Percentiles rank a stretch among this genome's conserved stretches.
Evolutionary conservation across 202 grass and related monocot genomes (phyloP).

Genomic region (Bolboschoenoplectus hybrid): DNA sequence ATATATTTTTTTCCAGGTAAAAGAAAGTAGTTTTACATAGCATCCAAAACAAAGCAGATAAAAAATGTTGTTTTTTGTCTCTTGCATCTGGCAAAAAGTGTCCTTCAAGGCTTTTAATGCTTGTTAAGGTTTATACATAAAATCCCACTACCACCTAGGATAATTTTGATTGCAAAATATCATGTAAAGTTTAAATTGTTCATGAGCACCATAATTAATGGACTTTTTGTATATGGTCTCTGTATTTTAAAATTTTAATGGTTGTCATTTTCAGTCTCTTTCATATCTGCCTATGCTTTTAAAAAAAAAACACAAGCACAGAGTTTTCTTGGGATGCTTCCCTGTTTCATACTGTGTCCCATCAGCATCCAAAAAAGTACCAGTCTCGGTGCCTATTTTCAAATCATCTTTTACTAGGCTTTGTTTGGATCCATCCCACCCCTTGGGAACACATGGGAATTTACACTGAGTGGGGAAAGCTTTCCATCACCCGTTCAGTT

Average conservation of each 20-base stretch:
- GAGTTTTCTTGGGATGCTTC: not conserved
- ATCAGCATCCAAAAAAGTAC: not conserved
- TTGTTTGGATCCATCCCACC: no score
- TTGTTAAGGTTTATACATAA: not conserved
- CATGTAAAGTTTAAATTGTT: not conserved
- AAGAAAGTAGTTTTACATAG: not conserved
- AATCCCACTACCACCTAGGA: not conserved
- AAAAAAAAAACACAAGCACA: not conserved
- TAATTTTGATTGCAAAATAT: not conserved
- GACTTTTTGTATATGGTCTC: no score
- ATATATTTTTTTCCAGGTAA: not conserved
- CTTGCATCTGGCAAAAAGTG: not conserved
- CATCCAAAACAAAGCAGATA: constrained; percentile 2
- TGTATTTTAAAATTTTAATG: not conserved
- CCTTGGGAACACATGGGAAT: no score
- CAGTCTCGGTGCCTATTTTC: not conserved
- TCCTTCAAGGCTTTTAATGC: not conserved
- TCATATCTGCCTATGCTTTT: not conserved
- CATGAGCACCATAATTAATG: not conserved
- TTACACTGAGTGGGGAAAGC: no score
- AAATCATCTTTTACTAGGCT: not conserved
- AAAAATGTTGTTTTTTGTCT: not conserved
- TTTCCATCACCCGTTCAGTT: no score
- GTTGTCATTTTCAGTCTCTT: constrained; percentile 10
- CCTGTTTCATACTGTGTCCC: constrained; percentile 6